Conservation (phyloP, 2,329 filamentous ascomycete species). For the Berkeleyomyces rouxiae region DNA sequence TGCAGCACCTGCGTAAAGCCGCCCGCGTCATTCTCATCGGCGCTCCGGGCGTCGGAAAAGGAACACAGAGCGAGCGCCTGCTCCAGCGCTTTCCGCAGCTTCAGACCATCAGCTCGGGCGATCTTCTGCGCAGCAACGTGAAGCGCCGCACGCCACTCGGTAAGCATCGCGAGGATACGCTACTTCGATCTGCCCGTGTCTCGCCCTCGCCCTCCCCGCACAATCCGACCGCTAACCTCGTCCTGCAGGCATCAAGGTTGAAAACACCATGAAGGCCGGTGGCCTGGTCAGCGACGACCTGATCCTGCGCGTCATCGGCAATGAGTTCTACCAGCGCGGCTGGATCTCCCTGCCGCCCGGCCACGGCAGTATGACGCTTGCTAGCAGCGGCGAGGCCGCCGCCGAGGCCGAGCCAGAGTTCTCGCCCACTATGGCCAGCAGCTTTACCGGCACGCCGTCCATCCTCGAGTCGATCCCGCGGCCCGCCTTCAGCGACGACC, state of each 20-base stretch:
- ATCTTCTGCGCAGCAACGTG: conserved; percentile 84
- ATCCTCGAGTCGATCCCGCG: conserved; percentile 23
- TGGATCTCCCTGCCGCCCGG: conserved; percentile 50
- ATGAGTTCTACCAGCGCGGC: conserved; percentile 69
- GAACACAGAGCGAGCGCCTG: conserved; percentile 82
- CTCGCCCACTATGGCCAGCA: conserved; percentile 21
- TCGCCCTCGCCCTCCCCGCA: not conserved
- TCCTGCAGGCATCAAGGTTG: conserved; percentile 65
- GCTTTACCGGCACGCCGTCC: conserved; percentile 20
- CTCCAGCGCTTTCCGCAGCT: conserved; percentile 77
- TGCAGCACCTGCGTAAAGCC: conserved; percentile 59
- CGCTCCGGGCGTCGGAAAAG: conserved; percentile 92
- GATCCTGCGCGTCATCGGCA: conserved; percentile 82
- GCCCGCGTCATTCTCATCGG: conserved; percentile 90
- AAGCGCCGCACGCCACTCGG: conserved; percentile 72
- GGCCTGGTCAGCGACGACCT: conserved; percentile 81
- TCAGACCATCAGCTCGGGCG: conserved; percentile 82
- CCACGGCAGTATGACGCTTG: conserved; percentile 3
- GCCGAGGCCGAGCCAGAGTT: not conserved
- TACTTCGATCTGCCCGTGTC: conserved; percentile 9
- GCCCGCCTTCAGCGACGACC: conserved; percentile 44
- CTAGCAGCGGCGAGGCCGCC: conserved; percentile 16
- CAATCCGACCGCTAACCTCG: not conserved
- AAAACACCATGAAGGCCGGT: conserved; percentile 72
- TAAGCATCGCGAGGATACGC: conserved; percentile 25